A percentile compares a stretch with the other conserved stretches of the same genome.
Conservation (phyloP, 2,329 filamentous ascomycete species). For the Fusarium sp. region DNA sequence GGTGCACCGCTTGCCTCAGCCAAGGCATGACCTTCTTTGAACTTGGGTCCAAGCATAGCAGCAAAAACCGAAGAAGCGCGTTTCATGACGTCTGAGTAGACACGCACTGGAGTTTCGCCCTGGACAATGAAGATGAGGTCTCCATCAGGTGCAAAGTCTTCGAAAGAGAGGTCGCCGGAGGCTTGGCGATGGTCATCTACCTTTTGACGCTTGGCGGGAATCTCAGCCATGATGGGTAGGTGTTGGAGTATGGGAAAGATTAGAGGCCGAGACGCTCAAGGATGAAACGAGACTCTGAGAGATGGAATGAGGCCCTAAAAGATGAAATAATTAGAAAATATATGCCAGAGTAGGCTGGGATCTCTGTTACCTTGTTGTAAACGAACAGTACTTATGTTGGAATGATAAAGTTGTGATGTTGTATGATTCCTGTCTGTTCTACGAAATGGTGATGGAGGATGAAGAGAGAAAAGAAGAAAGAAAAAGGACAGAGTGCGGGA, state of each 20-base stretch:
- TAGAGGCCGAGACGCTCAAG: accelerated
- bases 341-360: accelerated
- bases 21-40: slow-evolving; percentile 6
- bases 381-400: too few relatives aligned
- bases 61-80: background rate
- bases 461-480: too few relatives aligned
- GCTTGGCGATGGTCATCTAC: too few relatives aligned
- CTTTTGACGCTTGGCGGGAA: background rate
- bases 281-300: background rate
- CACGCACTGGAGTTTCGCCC: background rate
- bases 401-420: too few relatives aligned
- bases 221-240: background rate
- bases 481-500: too few relatives aligned
- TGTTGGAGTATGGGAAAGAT: accelerated
- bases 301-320: background rate
- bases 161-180: background rate
- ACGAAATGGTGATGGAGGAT: too few relatives aligned
- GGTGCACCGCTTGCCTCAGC: background rate
- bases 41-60: slow-evolving; percentile 1
- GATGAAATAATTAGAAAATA: background rate
- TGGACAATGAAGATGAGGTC: slow-evolving; percentile 1
- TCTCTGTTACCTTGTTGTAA: background rate
- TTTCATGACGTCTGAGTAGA: background rate
- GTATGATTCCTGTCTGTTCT: too few relatives aligned
- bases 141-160: background rate